Percentiles rank a stretch among this genome's conserved stretches.
phyloP scores from a whole-genome alignment of 495 filamentous ascomycete species.

The Penicillium cinerascens region DNA sequence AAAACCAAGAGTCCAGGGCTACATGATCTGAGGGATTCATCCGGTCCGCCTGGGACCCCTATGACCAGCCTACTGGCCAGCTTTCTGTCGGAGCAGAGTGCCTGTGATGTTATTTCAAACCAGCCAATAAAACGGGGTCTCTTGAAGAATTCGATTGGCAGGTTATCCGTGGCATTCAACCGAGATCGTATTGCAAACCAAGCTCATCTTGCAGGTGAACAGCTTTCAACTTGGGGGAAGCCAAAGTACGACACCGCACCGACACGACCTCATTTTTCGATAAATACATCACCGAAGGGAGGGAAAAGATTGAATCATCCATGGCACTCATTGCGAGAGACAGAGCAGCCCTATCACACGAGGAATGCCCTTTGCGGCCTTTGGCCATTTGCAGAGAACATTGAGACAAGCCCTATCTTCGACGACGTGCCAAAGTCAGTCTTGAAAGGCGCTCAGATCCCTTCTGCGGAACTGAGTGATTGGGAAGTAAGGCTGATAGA shows the following conservation, averaged over 20 bases:
- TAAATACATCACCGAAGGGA: background rate
- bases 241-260: conserved; percentile 13
- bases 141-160: background rate
- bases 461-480: conserved; percentile 21
- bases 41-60: conserved; percentile 40
- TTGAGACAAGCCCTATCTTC: background rate
- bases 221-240: background rate
- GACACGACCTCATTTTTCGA: background rate
- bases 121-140: background rate
- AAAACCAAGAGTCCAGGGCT: conserved; percentile 10
- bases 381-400: background rate
- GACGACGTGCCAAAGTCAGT: background rate
- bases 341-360: background rate
- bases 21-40: conserved; percentile 13
- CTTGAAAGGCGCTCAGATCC: background rate
- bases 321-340: background rate
- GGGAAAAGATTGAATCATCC: background rate
- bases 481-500: conserved; percentile 40
- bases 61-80: conserved; percentile 26
- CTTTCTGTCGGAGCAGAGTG: conserved; percentile 17
- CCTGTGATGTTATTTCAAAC: background rate
- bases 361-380: background rate
- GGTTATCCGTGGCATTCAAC: background rate
- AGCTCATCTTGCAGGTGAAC: background rate
- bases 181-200: background rate